These are phyloP conservation scores for Corynespora cassiicola DNA, from an alignment of 2,329 filamentous ascomycete genomes.

Conservation along the genomic window DNA sequence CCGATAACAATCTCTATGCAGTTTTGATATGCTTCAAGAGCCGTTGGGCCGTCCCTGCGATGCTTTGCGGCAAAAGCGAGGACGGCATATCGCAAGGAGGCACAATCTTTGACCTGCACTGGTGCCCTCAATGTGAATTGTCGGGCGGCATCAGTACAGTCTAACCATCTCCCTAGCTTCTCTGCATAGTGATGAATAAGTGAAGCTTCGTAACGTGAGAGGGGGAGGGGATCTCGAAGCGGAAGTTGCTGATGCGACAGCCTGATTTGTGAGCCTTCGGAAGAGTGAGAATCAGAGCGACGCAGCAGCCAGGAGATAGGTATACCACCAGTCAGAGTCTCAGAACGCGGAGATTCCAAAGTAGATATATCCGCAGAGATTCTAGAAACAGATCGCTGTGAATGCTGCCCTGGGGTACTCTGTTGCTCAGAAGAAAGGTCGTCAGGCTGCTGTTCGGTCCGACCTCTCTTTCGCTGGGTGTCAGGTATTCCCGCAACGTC, in stretches of 20 bases:
- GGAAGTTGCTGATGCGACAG: background rate
- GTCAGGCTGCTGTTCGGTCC: too few relatives aligned
- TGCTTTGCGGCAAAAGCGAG: slow-evolving; percentile 38
- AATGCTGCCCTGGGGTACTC: too few relatives aligned
- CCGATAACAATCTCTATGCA: slow-evolving; percentile 40
- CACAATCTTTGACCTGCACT: slow-evolving; percentile 30
- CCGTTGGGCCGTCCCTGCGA: slow-evolving; percentile 21
- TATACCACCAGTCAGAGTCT: slow-evolving; percentile 3
- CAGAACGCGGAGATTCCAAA: too few relatives aligned
- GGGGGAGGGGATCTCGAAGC: slow-evolving; percentile 12
- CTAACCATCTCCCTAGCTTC: slow-evolving; percentile 38
- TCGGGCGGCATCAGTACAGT: slow-evolving; percentile 36
- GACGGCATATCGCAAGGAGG: slow-evolving; percentile 36
- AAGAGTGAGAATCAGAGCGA: background rate
- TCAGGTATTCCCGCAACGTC: too few relatives aligned
- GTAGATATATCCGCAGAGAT: too few relatives aligned
- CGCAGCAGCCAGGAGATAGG: background rate
- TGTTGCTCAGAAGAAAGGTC: too few relatives aligned
- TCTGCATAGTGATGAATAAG: slow-evolving; percentile 39
- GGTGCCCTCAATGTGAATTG: slow-evolving; percentile 39
- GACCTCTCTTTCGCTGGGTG: too few relatives aligned
- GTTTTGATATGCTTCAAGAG: slow-evolving; percentile 31
- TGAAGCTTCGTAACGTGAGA: slow-evolving; percentile 29
- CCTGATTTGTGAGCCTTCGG: slow-evolving; percentile 1
- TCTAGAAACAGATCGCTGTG: too few relatives aligned